phyloP scores from a whole-genome alignment of 495 filamentous ascomycete genomes.

The Talaromyces proteolyticus region DNA sequence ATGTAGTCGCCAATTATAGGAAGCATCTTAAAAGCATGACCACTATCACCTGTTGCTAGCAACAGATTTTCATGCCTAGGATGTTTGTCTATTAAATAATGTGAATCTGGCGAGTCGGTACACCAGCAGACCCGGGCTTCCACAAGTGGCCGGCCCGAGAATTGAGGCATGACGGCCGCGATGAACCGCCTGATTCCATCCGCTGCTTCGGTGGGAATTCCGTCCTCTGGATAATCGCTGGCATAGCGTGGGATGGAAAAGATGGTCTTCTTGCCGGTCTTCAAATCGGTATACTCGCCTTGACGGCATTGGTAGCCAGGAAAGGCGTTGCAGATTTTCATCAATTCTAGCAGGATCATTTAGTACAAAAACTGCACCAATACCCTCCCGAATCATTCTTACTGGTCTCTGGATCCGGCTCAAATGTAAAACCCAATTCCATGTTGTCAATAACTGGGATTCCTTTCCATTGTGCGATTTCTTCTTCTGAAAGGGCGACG shows the following conservation, averaged over 20 bases:
- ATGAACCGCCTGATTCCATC: constrained; percentile 23
- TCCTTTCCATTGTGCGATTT: constrained; percentile 27
- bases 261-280: constrained; percentile 7
- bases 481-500: constrained; percentile 33
- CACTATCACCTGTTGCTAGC: constrained; percentile 33
- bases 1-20: constrained; percentile 28
- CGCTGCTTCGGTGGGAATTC: constrained; percentile 30
- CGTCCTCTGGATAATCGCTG: constrained; percentile 14
- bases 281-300: constrained; percentile 30
- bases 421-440: constrained; percentile 43
- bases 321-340: constrained; percentile 6
- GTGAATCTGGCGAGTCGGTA: constrained; percentile 35
- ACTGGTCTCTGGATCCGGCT: constrained; percentile 33
- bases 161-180: constrained; percentile 29
- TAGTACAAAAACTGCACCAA: background rate
- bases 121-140: constrained; percentile 38
- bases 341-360: background rate
- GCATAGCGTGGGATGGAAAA: constrained; percentile 11
- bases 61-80: constrained; percentile 26
- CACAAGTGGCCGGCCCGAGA: constrained; percentile 30
- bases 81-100: constrained; percentile 38
- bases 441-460: constrained; percentile 34
- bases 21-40: constrained; percentile 44
- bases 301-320: constrained; percentile 8
- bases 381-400: constrained; percentile 28